Percentiles rank a stretch among this genome's conserved stretches.
Conservation (phyloP, 495 filamentous ascomycete genomes). For the Annulohypoxylon bovei region DNA sequence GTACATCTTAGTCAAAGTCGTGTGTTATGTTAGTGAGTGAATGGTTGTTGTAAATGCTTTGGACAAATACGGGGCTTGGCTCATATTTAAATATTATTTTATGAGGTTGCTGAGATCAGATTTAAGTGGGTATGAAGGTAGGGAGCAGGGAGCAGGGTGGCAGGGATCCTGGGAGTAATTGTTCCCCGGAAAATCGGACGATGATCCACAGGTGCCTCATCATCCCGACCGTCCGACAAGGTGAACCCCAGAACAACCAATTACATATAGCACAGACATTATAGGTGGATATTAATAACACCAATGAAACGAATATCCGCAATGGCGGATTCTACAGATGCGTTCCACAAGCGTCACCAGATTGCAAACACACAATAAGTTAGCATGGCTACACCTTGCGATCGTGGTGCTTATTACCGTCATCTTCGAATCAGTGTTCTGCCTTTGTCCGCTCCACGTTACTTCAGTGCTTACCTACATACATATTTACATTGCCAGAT, state of each 20-base stretch:
- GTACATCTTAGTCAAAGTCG: conserved; percentile 11
- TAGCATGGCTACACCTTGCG: background rate
- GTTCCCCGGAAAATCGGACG: background rate
- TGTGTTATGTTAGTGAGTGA: background rate
- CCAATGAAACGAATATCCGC: background rate
- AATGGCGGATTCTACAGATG: background rate
- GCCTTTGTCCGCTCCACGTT: background rate
- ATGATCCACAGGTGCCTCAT: background rate
- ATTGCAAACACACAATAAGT: background rate
- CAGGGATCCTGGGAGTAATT: background rate
- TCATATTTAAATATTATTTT: background rate
- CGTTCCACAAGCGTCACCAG: background rate
- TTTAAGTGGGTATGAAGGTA: background rate
- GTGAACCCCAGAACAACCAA: background rate
- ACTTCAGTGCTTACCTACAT: background rate
- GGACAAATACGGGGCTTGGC: background rate
- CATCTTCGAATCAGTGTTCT: background rate
- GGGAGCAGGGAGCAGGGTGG: background rate
- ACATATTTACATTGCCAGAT: background rate
- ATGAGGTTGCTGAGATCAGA: background rate
- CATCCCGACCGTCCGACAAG: too few species aligned
- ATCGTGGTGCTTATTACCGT: background rate
- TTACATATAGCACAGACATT: background rate
- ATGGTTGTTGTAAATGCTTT: background rate
- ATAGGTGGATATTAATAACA: background rate